These are phyloP conservation scores for Citrus reticulata DNA, from an alignment of 345 rosid species.

Conservation along the genomic window DNA sequence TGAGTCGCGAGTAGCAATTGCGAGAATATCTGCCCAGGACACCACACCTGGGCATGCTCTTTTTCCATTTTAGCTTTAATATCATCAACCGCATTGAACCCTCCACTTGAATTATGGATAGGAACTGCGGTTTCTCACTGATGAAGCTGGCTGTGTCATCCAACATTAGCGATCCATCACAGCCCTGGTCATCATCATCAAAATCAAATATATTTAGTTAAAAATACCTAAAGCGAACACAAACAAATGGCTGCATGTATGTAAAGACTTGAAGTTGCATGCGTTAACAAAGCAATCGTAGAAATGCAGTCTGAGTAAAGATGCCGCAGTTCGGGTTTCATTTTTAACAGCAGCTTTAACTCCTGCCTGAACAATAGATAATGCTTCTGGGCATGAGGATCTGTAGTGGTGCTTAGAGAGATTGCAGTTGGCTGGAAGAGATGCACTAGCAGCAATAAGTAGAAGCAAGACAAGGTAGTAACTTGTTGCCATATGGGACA, in stretches of 20 bases:
- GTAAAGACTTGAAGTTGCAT: background rate
- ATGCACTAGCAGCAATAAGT: background rate
- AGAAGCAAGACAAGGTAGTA: background rate
- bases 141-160: conserved; percentile 41
- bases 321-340: conserved; percentile 36
- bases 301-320: conserved; percentile 39
- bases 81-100: conserved; percentile 41
- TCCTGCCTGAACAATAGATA: conserved; percentile 19
- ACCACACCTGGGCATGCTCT: conserved; percentile 39
- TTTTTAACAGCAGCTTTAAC: conserved; percentile 20
- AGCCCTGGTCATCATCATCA: conserved; percentile 32
- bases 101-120: conserved; percentile 38
- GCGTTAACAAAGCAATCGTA: conserved; percentile 54
- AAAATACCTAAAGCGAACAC: background rate
- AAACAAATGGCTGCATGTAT: too few relatives aligned
- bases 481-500: conserved; percentile 2
- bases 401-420: conserved; percentile 30
- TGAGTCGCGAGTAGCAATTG: background rate
- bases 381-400: conserved; percentile 28
- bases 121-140: conserved; percentile 54
- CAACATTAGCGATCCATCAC: conserved; percentile 51
- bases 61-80: conserved; percentile 45
- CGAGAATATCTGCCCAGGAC: background rate
- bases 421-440: conserved; percentile 5
- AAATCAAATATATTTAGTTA: background rate